Evolutionary conservation across 2,329 filamentous ascomycete species (phyloP).

Genomic region (Phaeosphaeriaceae sp.): DNA sequence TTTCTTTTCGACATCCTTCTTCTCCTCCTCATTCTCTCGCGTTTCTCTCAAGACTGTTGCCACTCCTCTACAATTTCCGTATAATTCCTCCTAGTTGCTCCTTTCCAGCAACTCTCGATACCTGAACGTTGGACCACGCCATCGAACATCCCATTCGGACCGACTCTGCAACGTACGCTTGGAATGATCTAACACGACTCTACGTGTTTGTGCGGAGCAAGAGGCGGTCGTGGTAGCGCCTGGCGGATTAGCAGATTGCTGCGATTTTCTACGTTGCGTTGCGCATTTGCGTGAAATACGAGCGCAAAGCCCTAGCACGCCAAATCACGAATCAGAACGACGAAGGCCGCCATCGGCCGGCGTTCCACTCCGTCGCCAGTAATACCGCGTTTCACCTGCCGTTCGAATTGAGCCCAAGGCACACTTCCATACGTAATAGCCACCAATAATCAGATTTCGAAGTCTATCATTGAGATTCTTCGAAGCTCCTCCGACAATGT

Average conservation of each 20-base stretch:
- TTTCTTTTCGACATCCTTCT: slow-evolving; percentile 1
- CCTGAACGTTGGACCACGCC: not conserved
- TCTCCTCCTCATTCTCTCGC: not conserved
- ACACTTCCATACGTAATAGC: not conserved
- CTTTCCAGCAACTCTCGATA: not conserved
- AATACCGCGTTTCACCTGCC: not conserved
- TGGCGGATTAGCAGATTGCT: not conserved
- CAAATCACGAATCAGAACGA: not conserved
- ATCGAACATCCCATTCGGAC: not conserved
- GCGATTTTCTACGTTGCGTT: not conserved
- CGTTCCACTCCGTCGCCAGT: not conserved
- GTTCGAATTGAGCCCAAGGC: not conserved
- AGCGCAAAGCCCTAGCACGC: not conserved
- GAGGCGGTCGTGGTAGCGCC: not conserved
- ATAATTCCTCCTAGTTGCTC: not conserved
- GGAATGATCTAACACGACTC: slow-evolving; percentile 4
- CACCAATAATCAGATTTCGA: no score
- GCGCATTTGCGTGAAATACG: not conserved
- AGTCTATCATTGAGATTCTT: not conserved
- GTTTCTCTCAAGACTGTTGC: not conserved
- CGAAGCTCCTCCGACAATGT: slow-evolving; percentile 28
- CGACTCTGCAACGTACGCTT: not conserved
- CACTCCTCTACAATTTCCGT: not conserved
- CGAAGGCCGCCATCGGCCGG: not conserved
- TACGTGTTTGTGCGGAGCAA: slow-evolving; percentile 2